Conservation (phyloP, 2,329 filamentous ascomycete species). For the Blastomyces percursus region DNA sequence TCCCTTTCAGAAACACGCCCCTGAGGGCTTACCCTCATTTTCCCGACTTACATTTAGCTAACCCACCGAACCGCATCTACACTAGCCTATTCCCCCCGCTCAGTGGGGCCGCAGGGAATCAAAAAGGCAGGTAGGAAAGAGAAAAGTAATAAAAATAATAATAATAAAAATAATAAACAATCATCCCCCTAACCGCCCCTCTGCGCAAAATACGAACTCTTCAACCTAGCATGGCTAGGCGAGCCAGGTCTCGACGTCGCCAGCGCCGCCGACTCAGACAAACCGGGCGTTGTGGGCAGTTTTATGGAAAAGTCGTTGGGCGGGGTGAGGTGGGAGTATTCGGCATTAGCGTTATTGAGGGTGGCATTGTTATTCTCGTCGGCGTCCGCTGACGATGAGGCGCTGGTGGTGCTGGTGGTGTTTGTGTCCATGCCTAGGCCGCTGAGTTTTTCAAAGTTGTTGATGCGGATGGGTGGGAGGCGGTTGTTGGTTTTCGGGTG, state of each 20-base stretch:
- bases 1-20: background rate
- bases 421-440: background rate
- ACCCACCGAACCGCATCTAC: too few species aligned
- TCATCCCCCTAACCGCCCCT: background rate
- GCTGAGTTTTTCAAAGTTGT: conserved; percentile 58
- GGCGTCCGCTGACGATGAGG: conserved; percentile 32
- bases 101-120: too few species aligned
- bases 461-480: conserved; percentile 45
- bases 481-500: conserved; percentile 36
- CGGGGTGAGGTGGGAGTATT: conserved; percentile 21
- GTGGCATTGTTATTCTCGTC: conserved; percentile 36
- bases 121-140: background rate
- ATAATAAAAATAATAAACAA: too few species aligned
- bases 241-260: conserved; percentile 45
- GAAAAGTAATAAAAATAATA: background rate
- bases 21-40: background rate
- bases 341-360: conserved; percentile 7
- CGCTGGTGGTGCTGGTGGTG: background rate
- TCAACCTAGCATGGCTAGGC: conserved; percentile 36
- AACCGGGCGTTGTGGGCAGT: conserved; percentile 37
- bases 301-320: conserved; percentile 39
- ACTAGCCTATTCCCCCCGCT: background rate
- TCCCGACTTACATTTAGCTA: background rate
- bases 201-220: conserved; percentile 31
- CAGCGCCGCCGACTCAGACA: conserved; percentile 36